Evolutionary conservation across 129 eudicot genomes (phyloP).

Genomic region (Pittosporum tobira): DNA sequence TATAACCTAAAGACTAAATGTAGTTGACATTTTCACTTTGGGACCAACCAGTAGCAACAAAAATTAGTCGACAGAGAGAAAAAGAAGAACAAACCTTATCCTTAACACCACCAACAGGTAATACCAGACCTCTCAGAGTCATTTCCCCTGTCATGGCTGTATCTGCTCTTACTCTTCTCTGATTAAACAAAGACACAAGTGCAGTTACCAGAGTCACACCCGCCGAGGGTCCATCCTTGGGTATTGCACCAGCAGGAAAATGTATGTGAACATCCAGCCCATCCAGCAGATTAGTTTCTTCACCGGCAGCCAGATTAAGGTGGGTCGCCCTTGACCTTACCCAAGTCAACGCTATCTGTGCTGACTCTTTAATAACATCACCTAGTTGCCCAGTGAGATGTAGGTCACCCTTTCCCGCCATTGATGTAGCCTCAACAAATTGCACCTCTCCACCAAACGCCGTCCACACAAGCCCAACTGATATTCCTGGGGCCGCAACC

Average conservation of each 20-base stretch:
- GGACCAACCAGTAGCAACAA: not conserved
- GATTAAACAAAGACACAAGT: conserved; percentile 75
- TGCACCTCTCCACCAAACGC: conserved; percentile 94
- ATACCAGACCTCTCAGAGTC: conserved; percentile 81
- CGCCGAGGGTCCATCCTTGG: conserved; percentile 98
- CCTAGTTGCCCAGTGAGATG: conserved; percentile 98
- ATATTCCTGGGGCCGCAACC: conserved; percentile 80
- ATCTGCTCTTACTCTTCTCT: conserved; percentile 68
- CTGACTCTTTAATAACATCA: conserved; percentile 95
- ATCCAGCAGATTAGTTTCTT: conserved; percentile 60
- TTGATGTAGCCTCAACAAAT: conserved; percentile 82
- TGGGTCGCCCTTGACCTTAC: conserved; percentile 84
- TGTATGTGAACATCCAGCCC: conserved; percentile 86
- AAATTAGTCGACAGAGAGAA: conserved; percentile 2
- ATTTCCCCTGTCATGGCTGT: conserved; percentile 98
- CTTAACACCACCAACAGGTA: conserved; percentile 94
- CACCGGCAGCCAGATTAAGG: conserved; percentile 51
- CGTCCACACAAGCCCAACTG: conserved; percentile 96
- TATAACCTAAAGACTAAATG: not conserved
- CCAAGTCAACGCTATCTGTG: conserved; percentile 98
- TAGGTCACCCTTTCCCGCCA: conserved; percentile 92
- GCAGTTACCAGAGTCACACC: conserved; percentile 96
- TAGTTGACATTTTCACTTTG: not conserved
- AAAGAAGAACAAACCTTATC: conserved; percentile 57
- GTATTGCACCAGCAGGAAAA: conserved; percentile 98